These are phyloP conservation scores for Handroanthus guayacan DNA, from an alignment of 257 asterid species.

Conservation along the genomic window DNA sequence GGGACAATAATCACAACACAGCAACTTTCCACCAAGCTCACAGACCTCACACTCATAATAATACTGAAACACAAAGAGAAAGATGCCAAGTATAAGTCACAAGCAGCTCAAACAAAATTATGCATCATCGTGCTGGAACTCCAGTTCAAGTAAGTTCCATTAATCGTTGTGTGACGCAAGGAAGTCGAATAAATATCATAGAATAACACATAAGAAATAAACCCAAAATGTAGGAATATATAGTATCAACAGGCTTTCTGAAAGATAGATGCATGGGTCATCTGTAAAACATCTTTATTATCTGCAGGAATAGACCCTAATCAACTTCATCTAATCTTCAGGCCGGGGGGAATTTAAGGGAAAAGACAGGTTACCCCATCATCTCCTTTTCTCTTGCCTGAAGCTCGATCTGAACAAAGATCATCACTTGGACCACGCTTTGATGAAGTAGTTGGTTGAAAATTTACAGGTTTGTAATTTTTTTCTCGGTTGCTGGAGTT, in stretches of 20 bases:
- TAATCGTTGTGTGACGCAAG: not conserved
- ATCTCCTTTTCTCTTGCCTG: slow-evolving; percentile 65
- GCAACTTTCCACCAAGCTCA: slow-evolving; percentile 71
- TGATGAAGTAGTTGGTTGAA: slow-evolving; percentile 41
- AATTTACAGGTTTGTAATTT: slow-evolving; percentile 43
- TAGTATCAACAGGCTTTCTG: slow-evolving; percentile 9
- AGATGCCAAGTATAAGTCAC: not conserved
- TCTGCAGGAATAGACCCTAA: not conserved
- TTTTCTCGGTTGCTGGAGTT: slow-evolving; percentile 43
- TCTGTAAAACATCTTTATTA: not conserved
- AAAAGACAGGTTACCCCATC: slow-evolving; percentile 62
- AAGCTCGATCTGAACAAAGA: slow-evolving; percentile 34
- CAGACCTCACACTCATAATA: slow-evolving; percentile 58
- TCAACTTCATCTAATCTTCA: slow-evolving; percentile 8
- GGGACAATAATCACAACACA: slow-evolving; percentile 71
- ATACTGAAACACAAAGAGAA: slow-evolving; percentile 44
- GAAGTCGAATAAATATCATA: slow-evolving; percentile 1
- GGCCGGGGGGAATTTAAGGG: not conserved
- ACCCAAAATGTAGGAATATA: not conserved
- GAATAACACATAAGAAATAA: not conserved
- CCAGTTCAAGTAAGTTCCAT: slow-evolving; percentile 25
- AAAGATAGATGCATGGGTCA: slow-evolving; percentile 2
- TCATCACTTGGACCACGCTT: slow-evolving; percentile 39
- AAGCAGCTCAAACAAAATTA: slow-evolving; percentile 28
- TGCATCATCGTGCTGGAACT: slow-evolving; percentile 11